phyloP scores from a whole-genome alignment of 345 rosid genomes.

The Leavenworthia alabamica region DNA sequence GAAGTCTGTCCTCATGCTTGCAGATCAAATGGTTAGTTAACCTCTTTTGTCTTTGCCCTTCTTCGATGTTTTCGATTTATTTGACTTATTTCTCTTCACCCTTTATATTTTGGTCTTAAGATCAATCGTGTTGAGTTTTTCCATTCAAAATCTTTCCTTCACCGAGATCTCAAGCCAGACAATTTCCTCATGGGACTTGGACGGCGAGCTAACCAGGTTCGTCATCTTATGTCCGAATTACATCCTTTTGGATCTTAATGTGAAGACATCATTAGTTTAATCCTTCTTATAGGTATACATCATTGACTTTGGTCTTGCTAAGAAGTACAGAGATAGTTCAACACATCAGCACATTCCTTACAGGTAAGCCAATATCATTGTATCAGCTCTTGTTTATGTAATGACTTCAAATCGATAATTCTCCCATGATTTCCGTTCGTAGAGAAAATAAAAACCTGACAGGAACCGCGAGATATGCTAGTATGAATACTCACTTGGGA shows the following conservation, averaged over 20 bases:
- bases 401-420: background rate
- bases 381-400: background rate
- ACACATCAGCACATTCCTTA: slow-evolving; percentile 55
- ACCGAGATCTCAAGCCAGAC: slow-evolving; percentile 56
- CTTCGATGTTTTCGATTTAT: background rate
- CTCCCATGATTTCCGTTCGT: background rate
- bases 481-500: background rate
- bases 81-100: background rate
- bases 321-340: slow-evolving; percentile 48
- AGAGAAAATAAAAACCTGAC: background rate
- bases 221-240: background rate
- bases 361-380: slow-evolving; percentile 26
- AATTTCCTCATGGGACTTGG: slow-evolving; percentile 58
- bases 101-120: slow-evolving; percentile 12
- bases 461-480: background rate
- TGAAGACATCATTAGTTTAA: background rate
- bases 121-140: slow-evolving; percentile 46
- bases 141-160: slow-evolving; percentile 55
- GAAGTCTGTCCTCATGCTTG: slow-evolving; percentile 66
- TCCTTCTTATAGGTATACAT: slow-evolving; percentile 36
- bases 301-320: slow-evolving; percentile 58
- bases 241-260: background rate
- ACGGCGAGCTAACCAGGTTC: slow-evolving; percentile 54
- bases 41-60: no score
- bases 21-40: slow-evolving; percentile 69